Base-by-base conservation (phyloP, 202 grass and related monocot genomes). In the Digitaria exilis region DNA sequence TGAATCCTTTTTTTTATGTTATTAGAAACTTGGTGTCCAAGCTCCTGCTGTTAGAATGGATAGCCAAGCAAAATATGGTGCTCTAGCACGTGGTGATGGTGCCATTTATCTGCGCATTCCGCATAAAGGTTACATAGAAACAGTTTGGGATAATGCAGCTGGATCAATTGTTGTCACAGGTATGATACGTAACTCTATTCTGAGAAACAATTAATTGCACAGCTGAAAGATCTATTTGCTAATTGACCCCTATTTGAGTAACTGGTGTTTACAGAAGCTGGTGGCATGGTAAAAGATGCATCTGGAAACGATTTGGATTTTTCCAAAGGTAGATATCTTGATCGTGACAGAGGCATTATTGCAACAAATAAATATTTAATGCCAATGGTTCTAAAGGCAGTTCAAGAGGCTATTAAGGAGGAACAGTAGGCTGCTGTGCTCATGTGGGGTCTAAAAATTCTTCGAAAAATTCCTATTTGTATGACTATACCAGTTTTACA, bases 141-240 rank as follows among this genome's bases (percentile, higher is more conserved):
- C 90, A 62, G 88, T 98, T 87, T 98, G 96, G 96, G 96, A 98
- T 82, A 87, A 98, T 94, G 96, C 93, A 44, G 96, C 96, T 75
- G 96, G 96, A 42, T 90, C 70, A 80, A 93, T 98, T 80, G 84
- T 98, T 25, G 96, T 98, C 18, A 94, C 87, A 73, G 96, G 96
- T 96, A 70, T 6, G 91, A 91, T 92, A 69, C n/a, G 54, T 54
- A 29, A 48, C 69, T 69, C 48, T 79, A 54, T 72, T 32, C 9
- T 6, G 1, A 4, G 17, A 80, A 37, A 58, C 24, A 21, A 56
- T 69, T 69, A 29, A n/a, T 87, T 18, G 35, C 39, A 35, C 14
- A 28, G 52, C 26, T 32, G 35, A 29, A 65, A 50, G 17, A 63
- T 32, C 17, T 46, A 19, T 82, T 18, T 78, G 14, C 50, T 62